Evolutionary conservation across 129 eudicot species (phyloP).

Genomic region (Apium graveolens): DNA sequence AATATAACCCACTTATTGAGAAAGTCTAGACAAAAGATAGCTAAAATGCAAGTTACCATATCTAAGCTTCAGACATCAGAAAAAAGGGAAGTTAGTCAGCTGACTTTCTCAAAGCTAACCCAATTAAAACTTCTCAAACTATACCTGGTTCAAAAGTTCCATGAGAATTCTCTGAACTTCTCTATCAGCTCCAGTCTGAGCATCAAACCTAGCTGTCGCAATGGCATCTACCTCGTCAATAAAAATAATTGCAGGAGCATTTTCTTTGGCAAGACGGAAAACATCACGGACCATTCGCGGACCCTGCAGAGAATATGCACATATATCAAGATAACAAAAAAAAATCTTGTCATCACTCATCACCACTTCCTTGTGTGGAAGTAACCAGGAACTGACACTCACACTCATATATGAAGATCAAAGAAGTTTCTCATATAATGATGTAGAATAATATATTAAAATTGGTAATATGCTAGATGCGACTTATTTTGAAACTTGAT

Average conservation of each 20-base stretch:
- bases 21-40: neutral
- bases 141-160: slow-evolving; percentile 87
- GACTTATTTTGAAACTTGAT: neutral
- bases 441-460: neutral
- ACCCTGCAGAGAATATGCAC: slow-evolving; percentile 38
- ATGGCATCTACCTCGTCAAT: slow-evolving; percentile 92
- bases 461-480: neutral
- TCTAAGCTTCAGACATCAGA: neutral
- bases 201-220: slow-evolving; percentile 89
- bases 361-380: neutral
- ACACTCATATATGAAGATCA: neutral
- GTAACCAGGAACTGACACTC: neutral
- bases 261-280: slow-evolving; percentile 84
- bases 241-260: slow-evolving; percentile 87
- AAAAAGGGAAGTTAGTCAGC: neutral
- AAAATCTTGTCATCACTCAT: neutral
- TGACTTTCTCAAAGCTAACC: neutral
- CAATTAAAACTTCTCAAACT: neutral
- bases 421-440: neutral
- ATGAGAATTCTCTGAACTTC: slow-evolving; percentile 87
- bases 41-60: neutral
- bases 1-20: slow-evolving; percentile 1
- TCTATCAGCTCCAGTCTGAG: slow-evolving; percentile 86
- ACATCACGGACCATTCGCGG: slow-evolving; percentile 96
- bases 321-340: neutral